A percentile compares a stretch with the other conserved stretches of the same genome.
phyloP scores from a whole-genome alignment of 306 rosid species.

The Rosa chinensis region DNA sequence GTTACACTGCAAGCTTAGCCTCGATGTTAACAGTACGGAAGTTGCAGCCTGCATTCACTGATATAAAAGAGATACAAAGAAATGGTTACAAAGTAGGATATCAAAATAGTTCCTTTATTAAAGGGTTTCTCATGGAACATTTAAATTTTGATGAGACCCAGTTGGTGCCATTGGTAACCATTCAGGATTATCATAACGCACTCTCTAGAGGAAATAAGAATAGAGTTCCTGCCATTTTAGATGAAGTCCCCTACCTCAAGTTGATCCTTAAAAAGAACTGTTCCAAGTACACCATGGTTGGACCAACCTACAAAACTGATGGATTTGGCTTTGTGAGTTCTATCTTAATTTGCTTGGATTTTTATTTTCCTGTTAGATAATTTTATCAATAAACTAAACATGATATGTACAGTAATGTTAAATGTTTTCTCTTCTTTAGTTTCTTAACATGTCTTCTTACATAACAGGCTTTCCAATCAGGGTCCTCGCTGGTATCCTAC shows the following conservation, averaged over 20 bases:
- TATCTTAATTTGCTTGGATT: too few species aligned
- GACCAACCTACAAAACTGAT: conserved; percentile 45
- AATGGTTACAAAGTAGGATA: conserved; percentile 34
- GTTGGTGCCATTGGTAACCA: conserved; percentile 17
- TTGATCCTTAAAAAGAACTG: too few species aligned
- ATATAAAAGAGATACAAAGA: conserved; percentile 27
- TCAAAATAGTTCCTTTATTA: conserved; percentile 22
- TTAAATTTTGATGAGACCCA: conserved; percentile 26
- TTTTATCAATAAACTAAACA: too few species aligned
- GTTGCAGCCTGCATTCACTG: conserved; percentile 32
- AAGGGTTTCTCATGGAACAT: conserved; percentile 18
- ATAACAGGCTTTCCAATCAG: conserved; percentile 43
- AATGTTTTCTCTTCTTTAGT: background rate
- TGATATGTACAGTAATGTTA: background rate
- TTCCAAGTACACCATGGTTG: conserved; percentile 21
- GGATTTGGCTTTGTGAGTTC: conserved; percentile 46
- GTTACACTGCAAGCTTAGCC: conserved; percentile 49
- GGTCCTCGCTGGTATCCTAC: conserved; percentile 40
- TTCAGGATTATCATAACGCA: conserved; percentile 34
- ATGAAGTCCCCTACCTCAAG: too few species aligned
- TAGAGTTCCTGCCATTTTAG: conserved; percentile 7
- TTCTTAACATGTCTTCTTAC: background rate
- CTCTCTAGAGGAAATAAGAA: conserved; percentile 34
- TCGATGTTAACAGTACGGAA: conserved; percentile 37
- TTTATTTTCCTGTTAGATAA: too few species aligned